Base-by-base conservation (phyloP, 768 basidiomycete species). In the Agaricus blazei region DNA sequence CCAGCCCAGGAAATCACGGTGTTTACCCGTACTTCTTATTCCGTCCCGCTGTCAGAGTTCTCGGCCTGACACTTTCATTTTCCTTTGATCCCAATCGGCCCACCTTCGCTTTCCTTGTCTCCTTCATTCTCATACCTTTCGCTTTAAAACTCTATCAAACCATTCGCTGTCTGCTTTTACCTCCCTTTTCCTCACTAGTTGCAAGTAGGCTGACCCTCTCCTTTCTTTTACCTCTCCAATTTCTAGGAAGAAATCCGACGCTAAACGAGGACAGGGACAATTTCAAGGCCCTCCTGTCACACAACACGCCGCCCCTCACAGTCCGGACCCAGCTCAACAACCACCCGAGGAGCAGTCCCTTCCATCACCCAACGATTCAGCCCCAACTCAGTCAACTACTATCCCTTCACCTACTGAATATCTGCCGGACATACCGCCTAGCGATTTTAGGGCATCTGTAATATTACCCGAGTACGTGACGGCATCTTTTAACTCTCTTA, bases 361-460 rank as follows among this genome's bases (percentile, higher is more conserved):
- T 48, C 38, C 24, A 37, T 47, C 7, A 42, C 19, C 41, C 24
- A 19, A 56, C 1, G 5, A 26, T 41, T 28, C 5, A 23, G 31
- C 34, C 23, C 1, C 34, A 37, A 15, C 42, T 66, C 51, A 31
- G 8, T 19, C 38, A 41, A 19, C 26, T n/a, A n/a, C 41, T n/a
- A 12, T 41, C 8, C 19, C 47, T 0, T 26, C 50, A 46, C 48
- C 56, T 52, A 46, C 45, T 58, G 48, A 40, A 5, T 34, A 29
- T 47, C 72, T 83, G 2, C 82, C 80, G 48, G 75, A 79, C 60
- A 76, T 93, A 15, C 85, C 88, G 51, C 79, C 86, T 8, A 82
- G 80, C 73, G 83, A 90, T 70, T 93, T 93, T 74, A 87, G 91
- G 64, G 90, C 91, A 29, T 91, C 90, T 57, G 79, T 87, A 65